Base-by-base conservation (phyloP, 306 rosid genomes). In the Mimosa bimucronata region DNA sequence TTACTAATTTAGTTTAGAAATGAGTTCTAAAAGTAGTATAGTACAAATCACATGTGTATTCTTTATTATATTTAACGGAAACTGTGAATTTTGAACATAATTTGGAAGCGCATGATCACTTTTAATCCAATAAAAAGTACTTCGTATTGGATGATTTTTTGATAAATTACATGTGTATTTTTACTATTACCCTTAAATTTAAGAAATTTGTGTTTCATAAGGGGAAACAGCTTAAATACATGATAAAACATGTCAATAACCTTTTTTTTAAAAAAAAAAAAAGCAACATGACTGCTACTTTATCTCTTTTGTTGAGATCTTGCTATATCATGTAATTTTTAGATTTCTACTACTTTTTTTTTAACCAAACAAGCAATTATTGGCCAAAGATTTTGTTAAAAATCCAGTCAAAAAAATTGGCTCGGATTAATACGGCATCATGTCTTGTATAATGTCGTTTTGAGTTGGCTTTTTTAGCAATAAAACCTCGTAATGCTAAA, bases 381-480 rank as follows among this genome's bases (percentile, higher is more conserved):
- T 19, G 45, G 45, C 6, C 45, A 66, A 13, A 66, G 46, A 66
- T 8, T 66, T 75, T 28, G 80, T 75, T 70, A 79, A 66, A 83
- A 60, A 9, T 18, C 16, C 52, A 70, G 77, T 75, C 71, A 62
- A 71, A 71, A 45, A 66, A 41, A 3, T 50, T 77, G 79, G 10
- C 66, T 52, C 57, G 53, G 8, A 64, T 50, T 9, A 9, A 64
- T 40, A 14, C 23, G 62, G 76, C 84, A 42, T 4, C 34, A 4
- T 76, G 73, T 79, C 77, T 71, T 71, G 50, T 58, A 12, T 71
- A 7, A 42, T 42, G 71, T 76, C 52, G 42, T 57, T 28, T 58
- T 69, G 23, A 6, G 30, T 48, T 50, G 45, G 23, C 19, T 45
- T n/a, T 28, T 28, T n/a, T 10, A 44, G 78, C 41, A 72, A 50